Evolutionary conservation across 495 filamentous ascomycete genomes (phyloP).

Genomic region (Neurospora sp.): DNA sequence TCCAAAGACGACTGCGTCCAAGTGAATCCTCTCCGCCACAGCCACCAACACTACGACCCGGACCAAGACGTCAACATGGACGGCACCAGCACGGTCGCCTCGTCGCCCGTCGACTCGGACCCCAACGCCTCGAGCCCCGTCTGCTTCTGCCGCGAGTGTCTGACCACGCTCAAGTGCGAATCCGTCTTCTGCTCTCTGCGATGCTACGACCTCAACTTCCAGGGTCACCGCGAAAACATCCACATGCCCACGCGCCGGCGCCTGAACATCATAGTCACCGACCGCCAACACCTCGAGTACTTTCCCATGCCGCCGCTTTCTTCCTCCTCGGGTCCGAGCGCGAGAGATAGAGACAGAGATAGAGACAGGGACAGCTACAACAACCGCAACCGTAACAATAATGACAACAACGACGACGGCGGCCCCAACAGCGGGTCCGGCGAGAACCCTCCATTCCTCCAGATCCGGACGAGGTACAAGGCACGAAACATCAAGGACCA

Average conservation of each 20-base stretch:
- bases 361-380: slow-evolving; percentile 3
- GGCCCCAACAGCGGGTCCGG: not conserved
- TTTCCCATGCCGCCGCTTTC: not conserved
- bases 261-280: slow-evolving; percentile 10
- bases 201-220: slow-evolving; percentile 32
- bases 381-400: not conserved
- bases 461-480: slow-evolving; percentile 15
- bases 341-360: not conserved
- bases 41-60: not conserved
- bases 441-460: not conserved
- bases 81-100: slow-evolving; percentile 2
- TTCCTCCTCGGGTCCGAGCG: not conserved
- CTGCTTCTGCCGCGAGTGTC: slow-evolving; percentile 33
- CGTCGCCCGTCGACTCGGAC: not conserved
- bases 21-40: not conserved
- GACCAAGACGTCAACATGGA: slow-evolving; percentile 1
- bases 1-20: slow-evolving; percentile 13
- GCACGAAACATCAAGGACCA: slow-evolving; percentile 22
- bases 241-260: slow-evolving; percentile 26
- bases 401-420: not conserved
- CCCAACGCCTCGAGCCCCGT: slow-evolving; percentile 1
- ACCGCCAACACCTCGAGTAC: slow-evolving; percentile 22
- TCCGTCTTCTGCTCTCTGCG: slow-evolving; percentile 30
- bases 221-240: slow-evolving; percentile 28
- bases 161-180: slow-evolving; percentile 19